These are phyloP conservation scores for Puccinia polysora DNA, from an alignment of 1,284 basidiomycete species.

Conservation along the genomic window DNA sequence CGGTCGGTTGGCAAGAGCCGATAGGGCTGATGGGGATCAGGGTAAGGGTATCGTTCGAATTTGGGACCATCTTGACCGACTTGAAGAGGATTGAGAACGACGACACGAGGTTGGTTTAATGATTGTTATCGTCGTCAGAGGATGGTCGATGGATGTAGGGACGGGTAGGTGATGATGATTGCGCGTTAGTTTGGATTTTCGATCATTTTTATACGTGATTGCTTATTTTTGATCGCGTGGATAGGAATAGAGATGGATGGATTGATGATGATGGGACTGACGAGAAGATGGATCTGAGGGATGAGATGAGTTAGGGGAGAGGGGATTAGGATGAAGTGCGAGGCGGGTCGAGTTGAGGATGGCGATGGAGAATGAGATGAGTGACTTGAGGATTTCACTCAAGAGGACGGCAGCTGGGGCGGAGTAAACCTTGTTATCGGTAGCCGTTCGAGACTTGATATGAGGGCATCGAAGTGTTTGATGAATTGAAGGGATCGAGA, in stretches of 20 bases:
- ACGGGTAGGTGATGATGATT: no score
- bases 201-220: no score
- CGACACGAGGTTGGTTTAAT: no score
- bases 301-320: neutral
- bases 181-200: no score
- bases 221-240: no score
- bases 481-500: no score
- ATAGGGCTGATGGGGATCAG: slow-evolving; percentile 19
- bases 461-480: no score
- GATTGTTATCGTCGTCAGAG: no score
- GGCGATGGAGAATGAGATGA: slow-evolving; percentile 72
- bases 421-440: slow-evolving; percentile 63
- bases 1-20: neutral
- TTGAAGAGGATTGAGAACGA: neutral
- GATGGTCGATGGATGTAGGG: no score
- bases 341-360: neutral
- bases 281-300: neutral
- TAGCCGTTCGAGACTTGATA: slow-evolving; percentile 52
- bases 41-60: neutral
- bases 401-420: slow-evolving; percentile 85
- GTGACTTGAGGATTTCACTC: slow-evolving; percentile 85
- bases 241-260: neutral
- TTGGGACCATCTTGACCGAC: neutral
- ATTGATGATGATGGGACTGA: neutral
- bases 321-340: neutral